phyloP scores from a whole-genome alignment of 768 basidiomycete species.

The Cantharellus cinnabarinus region DNA sequence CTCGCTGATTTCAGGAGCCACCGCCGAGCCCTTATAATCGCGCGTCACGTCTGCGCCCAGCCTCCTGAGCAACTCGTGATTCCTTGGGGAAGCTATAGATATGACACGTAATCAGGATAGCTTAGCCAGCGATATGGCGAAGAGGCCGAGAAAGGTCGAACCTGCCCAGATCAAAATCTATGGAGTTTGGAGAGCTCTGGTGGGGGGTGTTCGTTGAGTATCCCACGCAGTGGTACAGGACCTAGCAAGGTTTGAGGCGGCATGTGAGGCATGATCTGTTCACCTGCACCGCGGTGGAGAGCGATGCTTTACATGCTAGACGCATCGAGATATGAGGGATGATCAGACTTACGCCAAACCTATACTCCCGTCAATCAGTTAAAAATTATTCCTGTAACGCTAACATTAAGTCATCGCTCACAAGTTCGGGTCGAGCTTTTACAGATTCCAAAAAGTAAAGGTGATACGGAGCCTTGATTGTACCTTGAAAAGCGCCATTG shows the following conservation, averaged over 20 bases:
- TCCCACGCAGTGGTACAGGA: too few relatives aligned
- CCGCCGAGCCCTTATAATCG: conserved; percentile 16
- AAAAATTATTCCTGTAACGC: too few relatives aligned
- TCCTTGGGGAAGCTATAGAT: conserved; percentile 24
- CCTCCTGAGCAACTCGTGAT: conserved; percentile 18
- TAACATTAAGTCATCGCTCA: too few relatives aligned
- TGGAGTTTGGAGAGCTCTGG: neutral
- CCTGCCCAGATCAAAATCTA: conserved; percentile 9
- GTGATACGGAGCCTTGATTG: too few relatives aligned
- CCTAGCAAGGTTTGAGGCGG: conserved; percentile 6
- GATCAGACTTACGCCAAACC: conserved; percentile 8
- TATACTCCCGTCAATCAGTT: too few relatives aligned
- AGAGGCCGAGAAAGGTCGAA: conserved; percentile 15
- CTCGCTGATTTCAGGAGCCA: conserved; percentile 9
- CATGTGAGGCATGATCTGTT: too few relatives aligned
- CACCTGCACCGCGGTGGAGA: conserved; percentile 9
- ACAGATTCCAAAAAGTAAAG: too few relatives aligned
- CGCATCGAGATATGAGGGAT: conserved; percentile 10
- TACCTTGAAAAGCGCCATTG: conserved; percentile 12
- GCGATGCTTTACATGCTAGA: conserved; percentile 10
- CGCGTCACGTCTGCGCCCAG: conserved; percentile 26
- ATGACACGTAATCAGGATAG: conserved; percentile 23
- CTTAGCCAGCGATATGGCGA: conserved; percentile 24
- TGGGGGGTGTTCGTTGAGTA: neutral
- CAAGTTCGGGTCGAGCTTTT: too few relatives aligned